Evolutionary conservation across 2,329 filamentous ascomycete genomes (phyloP).

Genomic region (Colletotrichum cuscutae): DNA sequence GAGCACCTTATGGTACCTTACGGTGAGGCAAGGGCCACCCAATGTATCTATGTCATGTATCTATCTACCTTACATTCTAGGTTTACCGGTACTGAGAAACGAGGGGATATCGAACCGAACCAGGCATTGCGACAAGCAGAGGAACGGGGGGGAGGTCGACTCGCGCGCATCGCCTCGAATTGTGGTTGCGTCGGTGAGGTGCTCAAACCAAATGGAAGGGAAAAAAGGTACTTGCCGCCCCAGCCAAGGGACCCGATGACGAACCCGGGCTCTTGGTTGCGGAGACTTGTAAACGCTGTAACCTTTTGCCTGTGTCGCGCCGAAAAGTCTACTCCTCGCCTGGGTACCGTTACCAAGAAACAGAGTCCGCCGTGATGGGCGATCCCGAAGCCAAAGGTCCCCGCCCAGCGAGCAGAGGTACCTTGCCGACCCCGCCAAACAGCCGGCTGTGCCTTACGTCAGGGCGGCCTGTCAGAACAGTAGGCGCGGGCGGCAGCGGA

Average conservation of each 20-base stretch:
- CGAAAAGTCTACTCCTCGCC: neutral
- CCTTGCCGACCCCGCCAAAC: neutral
- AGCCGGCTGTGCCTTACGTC: neutral
- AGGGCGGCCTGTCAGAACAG: neutral
- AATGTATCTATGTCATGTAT: neutral
- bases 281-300: neutral
- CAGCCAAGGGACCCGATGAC: conserved; percentile 5
- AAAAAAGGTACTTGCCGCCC: neutral
- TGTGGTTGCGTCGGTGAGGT: neutral
- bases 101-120: neutral
- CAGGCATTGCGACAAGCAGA: neutral
- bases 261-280: neutral
- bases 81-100: neutral
- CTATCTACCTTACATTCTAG: neutral
- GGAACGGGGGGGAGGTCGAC: neutral
- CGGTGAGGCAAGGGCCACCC: neutral
- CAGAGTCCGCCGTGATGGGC: neutral
- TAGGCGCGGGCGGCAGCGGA: neutral
- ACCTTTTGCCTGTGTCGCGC: neutral
- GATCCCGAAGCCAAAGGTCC: neutral
- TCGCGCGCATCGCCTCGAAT: neutral
- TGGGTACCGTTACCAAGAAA: neutral
- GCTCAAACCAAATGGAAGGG: neutral
- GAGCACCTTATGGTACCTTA: neutral
- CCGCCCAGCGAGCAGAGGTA: neutral